Conservation (phyloP, 495 filamentous ascomycete species). For the Penicillium parvum region DNA sequence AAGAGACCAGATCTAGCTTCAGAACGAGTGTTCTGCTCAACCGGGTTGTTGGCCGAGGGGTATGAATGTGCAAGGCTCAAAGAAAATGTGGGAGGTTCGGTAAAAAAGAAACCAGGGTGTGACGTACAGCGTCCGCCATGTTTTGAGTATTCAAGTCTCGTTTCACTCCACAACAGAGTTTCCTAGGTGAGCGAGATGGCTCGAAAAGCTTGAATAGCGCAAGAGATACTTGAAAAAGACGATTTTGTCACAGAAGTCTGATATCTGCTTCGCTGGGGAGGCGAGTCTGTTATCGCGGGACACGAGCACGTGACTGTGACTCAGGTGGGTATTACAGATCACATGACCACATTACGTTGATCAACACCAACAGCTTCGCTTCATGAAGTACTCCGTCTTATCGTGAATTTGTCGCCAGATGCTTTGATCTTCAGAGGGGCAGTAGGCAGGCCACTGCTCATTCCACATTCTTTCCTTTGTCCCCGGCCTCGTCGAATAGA, state of each 20-base stretch:
- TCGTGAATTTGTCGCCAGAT: too few species aligned
- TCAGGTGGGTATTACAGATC: constrained; percentile 15
- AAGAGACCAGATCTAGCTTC: not conserved
- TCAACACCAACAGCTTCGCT: constrained; percentile 7
- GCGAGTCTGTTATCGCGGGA: constrained; percentile 39
- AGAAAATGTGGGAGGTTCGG: constrained; percentile 45
- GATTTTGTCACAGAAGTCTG: constrained; percentile 21
- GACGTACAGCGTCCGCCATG: constrained; percentile 53
- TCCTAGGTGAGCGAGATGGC: not conserved
- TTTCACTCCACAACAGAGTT: constrained; percentile 16
- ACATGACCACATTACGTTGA: constrained; percentile 10
- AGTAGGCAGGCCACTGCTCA: constrained; percentile 43
- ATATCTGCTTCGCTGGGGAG: constrained; percentile 22
- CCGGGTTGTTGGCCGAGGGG: constrained; percentile 22
- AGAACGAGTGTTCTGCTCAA: constrained; percentile 9
- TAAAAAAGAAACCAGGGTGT: constrained; percentile 38
- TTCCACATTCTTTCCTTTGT: constrained; percentile 4
- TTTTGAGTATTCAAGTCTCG: constrained; percentile 16
- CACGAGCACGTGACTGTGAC: constrained; percentile 26
- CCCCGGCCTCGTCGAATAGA: constrained; percentile 9
- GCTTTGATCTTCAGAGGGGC: constrained; percentile 23
- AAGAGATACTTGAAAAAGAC: constrained; percentile 13
- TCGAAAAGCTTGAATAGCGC: not conserved
- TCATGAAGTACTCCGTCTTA: too few species aligned
- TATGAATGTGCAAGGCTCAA: constrained; percentile 26